A percentile compares a stretch with the other conserved stretches of the same genome.
Evolutionary conservation across 768 basidiomycete genomes (phyloP).

Genomic region (Boletus pseudo-olivaceus): DNA sequence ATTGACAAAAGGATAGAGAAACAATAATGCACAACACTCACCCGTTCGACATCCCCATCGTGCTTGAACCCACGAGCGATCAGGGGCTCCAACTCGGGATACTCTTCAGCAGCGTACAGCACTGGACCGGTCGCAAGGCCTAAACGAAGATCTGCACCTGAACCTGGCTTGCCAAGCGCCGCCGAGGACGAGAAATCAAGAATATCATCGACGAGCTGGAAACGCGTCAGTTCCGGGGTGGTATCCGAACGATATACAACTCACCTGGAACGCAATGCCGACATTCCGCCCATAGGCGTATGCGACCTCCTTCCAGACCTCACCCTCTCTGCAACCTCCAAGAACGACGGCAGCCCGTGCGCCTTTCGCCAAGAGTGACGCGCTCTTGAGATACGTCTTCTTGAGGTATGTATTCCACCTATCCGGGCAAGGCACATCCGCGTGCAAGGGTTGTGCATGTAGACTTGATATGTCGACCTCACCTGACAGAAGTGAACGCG

Average conservation of each 20-base stretch:
- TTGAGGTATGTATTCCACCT: conserved; percentile 79
- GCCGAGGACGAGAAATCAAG: conserved; percentile 85
- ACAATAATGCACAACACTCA: conserved; percentile 32
- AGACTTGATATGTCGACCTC: conserved; percentile 37
- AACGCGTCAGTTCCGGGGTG: background rate
- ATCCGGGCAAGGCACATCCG: conserved; percentile 34
- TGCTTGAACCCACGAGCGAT: conserved; percentile 75
- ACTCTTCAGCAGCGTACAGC: conserved; percentile 83
- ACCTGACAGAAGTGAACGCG: background rate
- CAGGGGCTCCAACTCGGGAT: conserved; percentile 69
- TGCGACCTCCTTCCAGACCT: conserved; percentile 83
- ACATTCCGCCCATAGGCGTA: conserved; percentile 89
- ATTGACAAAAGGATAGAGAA: background rate
- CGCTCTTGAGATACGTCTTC: conserved; percentile 92
- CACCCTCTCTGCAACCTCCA: conserved; percentile 74
- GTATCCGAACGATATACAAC: conserved; percentile 10
- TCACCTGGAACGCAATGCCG: conserved; percentile 94
- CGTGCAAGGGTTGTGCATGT: conserved; percentile 36
- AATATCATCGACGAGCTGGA: conserved; percentile 90
- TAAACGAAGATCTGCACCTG: conserved; percentile 74
- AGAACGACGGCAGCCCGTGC: conserved; percentile 83
- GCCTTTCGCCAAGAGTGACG: conserved; percentile 86
- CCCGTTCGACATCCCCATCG: conserved; percentile 77
- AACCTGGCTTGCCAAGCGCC: conserved; percentile 83
- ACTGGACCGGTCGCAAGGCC: conserved; percentile 86